phyloP scores from a whole-genome alignment of 2,329 filamentous ascomycete species.

The Proliferodiscus dingleyae region DNA sequence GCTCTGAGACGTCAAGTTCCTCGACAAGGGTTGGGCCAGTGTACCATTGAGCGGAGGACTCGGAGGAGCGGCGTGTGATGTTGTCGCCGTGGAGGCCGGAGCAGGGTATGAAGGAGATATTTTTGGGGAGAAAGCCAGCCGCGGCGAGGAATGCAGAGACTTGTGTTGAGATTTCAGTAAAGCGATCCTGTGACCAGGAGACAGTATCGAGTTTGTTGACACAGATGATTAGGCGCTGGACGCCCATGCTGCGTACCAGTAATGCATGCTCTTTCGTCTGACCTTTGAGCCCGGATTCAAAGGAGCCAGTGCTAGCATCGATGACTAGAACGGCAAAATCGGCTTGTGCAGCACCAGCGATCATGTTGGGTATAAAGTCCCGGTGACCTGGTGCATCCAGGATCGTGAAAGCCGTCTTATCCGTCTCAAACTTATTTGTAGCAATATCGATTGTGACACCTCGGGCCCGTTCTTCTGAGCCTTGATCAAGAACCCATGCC shows the following conservation, averaged over 20 bases:
- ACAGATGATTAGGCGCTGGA: conserved; percentile 81
- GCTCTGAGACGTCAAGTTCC: conserved; percentile 78
- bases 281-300: conserved; percentile 87
- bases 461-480: conserved; percentile 78
- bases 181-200: conserved; percentile 75
- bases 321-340: conserved; percentile 95
- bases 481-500: conserved; percentile 94
- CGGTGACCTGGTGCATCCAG: conserved; percentile 90
- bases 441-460: conserved; percentile 97
- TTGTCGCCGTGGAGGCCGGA: conserved; percentile 89
- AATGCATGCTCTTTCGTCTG: conserved; percentile 94
- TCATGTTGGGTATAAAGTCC: conserved; percentile 99
- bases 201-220: conserved; percentile 94
- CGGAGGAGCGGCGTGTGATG: conserved; percentile 56
- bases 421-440: conserved; percentile 89
- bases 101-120: conserved; percentile 82
- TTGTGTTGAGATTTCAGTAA: conserved; percentile 79
- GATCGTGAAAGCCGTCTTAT: conserved; percentile 83
- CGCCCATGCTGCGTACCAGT: conserved; percentile 82
- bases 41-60: conserved; percentile 69
- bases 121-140: conserved; percentile 76
- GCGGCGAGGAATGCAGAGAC: conserved; percentile 76
- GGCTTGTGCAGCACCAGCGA: conserved; percentile 90
- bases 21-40: conserved; percentile 72
- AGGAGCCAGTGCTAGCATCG: conserved; percentile 83